phyloP scores from a whole-genome alignment of 495 filamentous ascomycete genomes.

The Lophiotrema nucula region DNA sequence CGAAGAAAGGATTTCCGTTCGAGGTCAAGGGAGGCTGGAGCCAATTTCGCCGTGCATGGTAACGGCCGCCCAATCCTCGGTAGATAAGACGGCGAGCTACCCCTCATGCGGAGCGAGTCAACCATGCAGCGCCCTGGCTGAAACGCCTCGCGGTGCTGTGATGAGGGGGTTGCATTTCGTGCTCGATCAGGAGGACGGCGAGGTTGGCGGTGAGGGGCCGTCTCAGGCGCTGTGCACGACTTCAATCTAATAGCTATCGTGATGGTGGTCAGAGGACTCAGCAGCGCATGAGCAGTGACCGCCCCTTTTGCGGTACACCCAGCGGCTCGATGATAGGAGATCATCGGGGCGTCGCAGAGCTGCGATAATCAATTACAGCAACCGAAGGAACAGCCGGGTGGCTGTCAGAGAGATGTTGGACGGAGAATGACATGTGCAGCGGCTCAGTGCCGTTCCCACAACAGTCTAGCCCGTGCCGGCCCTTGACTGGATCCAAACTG shows the following conservation, averaged over 20 bases:
- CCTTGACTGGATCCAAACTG: constrained; percentile 19
- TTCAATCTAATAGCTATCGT: neutral
- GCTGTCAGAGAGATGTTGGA: constrained; percentile 15
- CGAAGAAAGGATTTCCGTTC: neutral
- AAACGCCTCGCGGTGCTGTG: constrained; percentile 23
- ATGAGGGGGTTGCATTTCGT: constrained; percentile 14
- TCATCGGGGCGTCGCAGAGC: neutral
- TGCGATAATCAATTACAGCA: neutral
- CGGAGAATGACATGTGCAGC: constrained; percentile 32
- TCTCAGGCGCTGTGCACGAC: neutral
- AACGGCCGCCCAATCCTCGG: constrained; percentile 24
- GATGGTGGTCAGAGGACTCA: neutral
- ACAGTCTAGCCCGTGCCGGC: constrained; percentile 21
- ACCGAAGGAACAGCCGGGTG: constrained; percentile 15
- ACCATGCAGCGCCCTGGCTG: constrained; percentile 23
- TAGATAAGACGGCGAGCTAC: constrained; percentile 18
- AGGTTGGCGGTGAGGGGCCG: constrained; percentile 17
- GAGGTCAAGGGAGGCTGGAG: constrained; percentile 11
- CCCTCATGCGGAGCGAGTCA: constrained; percentile 17
- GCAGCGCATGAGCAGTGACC: neutral
- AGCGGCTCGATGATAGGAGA: neutral
- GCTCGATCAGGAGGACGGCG: constrained; percentile 13
- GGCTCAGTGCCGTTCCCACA: constrained; percentile 26
- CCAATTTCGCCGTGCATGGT: constrained; percentile 19
- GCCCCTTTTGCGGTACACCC: no score